Base-by-base conservation (phyloP, 768 basidiomycete species). In the Candolleomyces eurysporus region DNA sequence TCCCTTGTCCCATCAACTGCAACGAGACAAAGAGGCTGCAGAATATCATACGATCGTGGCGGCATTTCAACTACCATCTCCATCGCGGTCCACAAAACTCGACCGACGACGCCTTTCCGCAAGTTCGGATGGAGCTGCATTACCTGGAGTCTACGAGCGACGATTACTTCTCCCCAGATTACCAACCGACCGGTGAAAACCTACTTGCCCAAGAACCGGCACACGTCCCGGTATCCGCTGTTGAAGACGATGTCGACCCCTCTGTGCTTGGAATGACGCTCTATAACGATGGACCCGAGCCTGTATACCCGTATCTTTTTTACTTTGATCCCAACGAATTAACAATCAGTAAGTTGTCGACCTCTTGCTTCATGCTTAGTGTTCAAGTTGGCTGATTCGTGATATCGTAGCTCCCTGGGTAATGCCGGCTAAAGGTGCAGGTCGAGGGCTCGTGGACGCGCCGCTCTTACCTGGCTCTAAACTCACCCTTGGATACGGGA, bases 291-390 rank as follows among this genome's bases (percentile, higher is more conserved):
- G 58, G 70, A 0, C 72, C 73, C 0, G 65, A 68, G 45, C 21
- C 65, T 5, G 60, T 81, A 5, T 81, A 78, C 53, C 66, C 77
- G 22, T 76, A 76, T 26, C 68, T 78, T 9, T 78, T 79, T 63
- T 75, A 78, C 58, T 82, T 81, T 53, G 79, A 81, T 52, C 75
- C 76, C 7, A 71, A 66, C 14, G 74, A 75, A 54, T 61, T 78
- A 48, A 68, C 69, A 1, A 76, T 80, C 51, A 64, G 75, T 76
- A 51, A 59, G 73, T 36, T 36, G 36, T 36, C 63, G 10, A 36
- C 32, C 52, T 32, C 26, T 53, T 36, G 36, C 36, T 36, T 36
- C 36, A 36, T 8, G 8, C 11, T 36, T 5, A 8, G 36, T 8
- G 36, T 36, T 36, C 36, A 36, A 1, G 3, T 11, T 36, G 36